These are phyloP conservation scores for Globisporangium alternatum DNA, from an alignment of 352 stramenopile species.

Conservation along the genomic window DNA sequence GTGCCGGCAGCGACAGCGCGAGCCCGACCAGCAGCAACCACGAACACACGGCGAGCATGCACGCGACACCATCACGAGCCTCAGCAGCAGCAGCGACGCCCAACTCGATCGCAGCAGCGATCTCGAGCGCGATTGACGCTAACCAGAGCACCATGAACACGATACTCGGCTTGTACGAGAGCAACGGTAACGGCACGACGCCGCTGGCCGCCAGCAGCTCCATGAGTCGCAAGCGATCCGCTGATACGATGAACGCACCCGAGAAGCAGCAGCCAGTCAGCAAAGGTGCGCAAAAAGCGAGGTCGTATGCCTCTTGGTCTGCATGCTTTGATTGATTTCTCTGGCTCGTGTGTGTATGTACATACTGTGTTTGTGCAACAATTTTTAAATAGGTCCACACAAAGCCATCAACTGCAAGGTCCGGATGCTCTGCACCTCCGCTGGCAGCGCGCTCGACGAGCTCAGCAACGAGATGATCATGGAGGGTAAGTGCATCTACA, in stretches of 20 bases:
- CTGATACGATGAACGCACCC: slow-evolving; percentile 30
- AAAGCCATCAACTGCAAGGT: slow-evolving; percentile 89
- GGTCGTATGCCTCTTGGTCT: too few species aligned
- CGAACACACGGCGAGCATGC: background rate
- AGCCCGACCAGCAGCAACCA: slow-evolving; percentile 19
- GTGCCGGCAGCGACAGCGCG: slow-evolving; percentile 3
- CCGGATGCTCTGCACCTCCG: slow-evolving; percentile 78
- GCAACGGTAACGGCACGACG: slow-evolving; percentile 18
- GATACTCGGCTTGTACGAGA: slow-evolving; percentile 18
- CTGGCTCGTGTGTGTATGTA: background rate
- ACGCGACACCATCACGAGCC: background rate
- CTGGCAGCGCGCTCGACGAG: slow-evolving; percentile 76
- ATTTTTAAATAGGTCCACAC: slow-evolving; percentile 39
- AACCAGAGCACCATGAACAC: slow-evolving; percentile 15
- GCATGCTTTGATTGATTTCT: background rate
- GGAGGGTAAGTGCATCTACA: slow-evolving; percentile 81
- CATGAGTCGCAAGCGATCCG: slow-evolving; percentile 41
- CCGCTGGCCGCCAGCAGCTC: background rate
- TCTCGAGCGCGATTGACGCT: slow-evolving; percentile 13
- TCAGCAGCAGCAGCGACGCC: background rate
- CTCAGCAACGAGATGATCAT: slow-evolving; percentile 84
- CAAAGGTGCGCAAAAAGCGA: slow-evolving; percentile 24
- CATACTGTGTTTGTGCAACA: background rate
- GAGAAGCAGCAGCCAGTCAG: slow-evolving; percentile 13
- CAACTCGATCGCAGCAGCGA: background rate